Base-by-base conservation (phyloP, 257 asterid species). In the Buddleja alternifolia region DNA sequence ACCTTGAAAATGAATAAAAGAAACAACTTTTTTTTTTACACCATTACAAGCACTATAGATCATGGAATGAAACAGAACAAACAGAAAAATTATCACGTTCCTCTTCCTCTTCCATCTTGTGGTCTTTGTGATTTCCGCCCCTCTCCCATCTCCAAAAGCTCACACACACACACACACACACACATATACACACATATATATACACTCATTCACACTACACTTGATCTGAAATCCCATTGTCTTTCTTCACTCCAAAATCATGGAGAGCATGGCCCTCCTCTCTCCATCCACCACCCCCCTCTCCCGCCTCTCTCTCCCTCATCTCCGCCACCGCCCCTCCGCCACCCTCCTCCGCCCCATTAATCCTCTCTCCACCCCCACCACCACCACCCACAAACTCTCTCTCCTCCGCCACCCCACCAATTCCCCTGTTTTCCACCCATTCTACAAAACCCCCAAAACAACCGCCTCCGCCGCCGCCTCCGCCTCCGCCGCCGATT, bases 261-360 rank as follows among this genome's bases (percentile, higher is more conserved):
- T 90, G 96, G 91, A 81, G 93, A 81, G 85, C 63, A 60, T 78
- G 23, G 82, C 82, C 53, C 72, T 83, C 68, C 59, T 69, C 75
- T 85, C 89, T 76, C 87, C 93, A 54, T 67, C 77, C 57, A 19
- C 59, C 15, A 4, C 50, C 42, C 17, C 67, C 67, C 29, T 46
- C 67, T 17, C 15, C 44, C 59, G 36, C 50, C 48, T 16, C 65
- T 59, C 65, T 6, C 65, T 37, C 17, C 48, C 65, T 3, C 46
- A 45, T 24, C 62, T 62, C 54, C 67, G 48, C 52, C 82, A 60
- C 63, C 69, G 10, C 42, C 41, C 69, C 41, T 68, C 87, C 65
- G 20, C 60, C 62, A 67, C 14, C 76, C 71, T 53, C 74, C 77
- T 71, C 76, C 84, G 74, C 70, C 72, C 69, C 64, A 19, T 12